Evolutionary conservation across 2,329 filamentous ascomycete genomes (phyloP).

Genomic region (Trichoderma harzianum): DNA sequence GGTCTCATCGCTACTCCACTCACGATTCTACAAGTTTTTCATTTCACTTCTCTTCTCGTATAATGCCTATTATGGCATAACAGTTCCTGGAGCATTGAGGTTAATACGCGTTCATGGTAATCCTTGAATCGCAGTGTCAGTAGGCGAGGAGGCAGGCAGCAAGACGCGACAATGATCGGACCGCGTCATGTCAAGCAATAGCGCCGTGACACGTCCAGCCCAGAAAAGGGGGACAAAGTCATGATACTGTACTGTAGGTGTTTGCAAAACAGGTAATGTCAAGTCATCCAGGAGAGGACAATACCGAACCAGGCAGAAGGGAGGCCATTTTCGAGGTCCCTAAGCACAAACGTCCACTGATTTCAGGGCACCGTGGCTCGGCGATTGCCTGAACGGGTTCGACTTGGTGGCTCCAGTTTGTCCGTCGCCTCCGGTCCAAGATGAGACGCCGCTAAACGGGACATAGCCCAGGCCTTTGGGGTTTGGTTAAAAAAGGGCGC

Average conservation of each 20-base stretch:
- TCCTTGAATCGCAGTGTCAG: not conserved
- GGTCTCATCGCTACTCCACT: not conserved
- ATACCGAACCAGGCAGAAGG: not conserved
- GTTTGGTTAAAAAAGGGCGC: slow-evolving; percentile 9
- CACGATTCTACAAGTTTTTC: not conserved
- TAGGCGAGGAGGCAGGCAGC: not conserved
- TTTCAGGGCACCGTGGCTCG: slow-evolving; percentile 9
- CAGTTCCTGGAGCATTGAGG: not conserved
- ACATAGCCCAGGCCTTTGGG: not conserved
- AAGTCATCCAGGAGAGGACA: not conserved
- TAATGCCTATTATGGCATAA: not conserved
- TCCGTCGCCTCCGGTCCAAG: too few species aligned
- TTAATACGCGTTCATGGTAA: not conserved
- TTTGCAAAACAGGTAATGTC: not conserved
- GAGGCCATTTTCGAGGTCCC: not conserved
- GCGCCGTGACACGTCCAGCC: not conserved
- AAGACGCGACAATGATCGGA: not conserved
- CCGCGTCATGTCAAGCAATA: not conserved
- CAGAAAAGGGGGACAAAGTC: not conserved
- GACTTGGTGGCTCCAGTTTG: not conserved
- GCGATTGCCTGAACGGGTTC: slow-evolving; percentile 12
- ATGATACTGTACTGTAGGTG: not conserved
- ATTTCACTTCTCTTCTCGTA: not conserved
- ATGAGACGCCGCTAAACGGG: too few species aligned
- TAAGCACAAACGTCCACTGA: not conserved